Evolutionary conservation across 1,139 yeast species (phyloP), one percentile per base, ranked within the genome.

Genomic region (Lodderomyces jiufengensis): DNA sequence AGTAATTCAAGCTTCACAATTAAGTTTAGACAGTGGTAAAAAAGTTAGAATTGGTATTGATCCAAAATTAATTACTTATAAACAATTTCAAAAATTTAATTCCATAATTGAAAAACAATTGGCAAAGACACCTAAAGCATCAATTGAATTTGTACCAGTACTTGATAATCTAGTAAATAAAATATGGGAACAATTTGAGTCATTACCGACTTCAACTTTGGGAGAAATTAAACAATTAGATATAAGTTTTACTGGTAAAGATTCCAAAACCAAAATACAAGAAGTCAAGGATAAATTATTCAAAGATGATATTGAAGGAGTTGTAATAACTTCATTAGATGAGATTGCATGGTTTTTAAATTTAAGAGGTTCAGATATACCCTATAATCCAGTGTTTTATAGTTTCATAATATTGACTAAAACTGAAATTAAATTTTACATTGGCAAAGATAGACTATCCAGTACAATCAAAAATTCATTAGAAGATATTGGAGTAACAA

Each of bases 311-410:
- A 73, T 63, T 41, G 50, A 55, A 45, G 66, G 71, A 40, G 44
- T 86, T 44, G 75, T 85, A 5, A 68, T 87, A 7, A 72, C 82
- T 30, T 84, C 95, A 0, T 51, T 58, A 34, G 98, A 92, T 61
- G 96, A 92, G 53, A 76, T 90, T 43, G 95, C 97, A 7, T 90
- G 97, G 97, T 63, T 88, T 39, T 74, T 88, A 54, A 92, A 92
- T 53, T 67, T 92, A 46, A 75, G 97, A 49, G 97, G 97, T 13
- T 67, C 74, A 27, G 67, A 63, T 42, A 86, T 92, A 45, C 84
- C 80, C 27, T 94, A 69, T 61, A 92, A 90, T 55, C 98, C 99
- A 2, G 92, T 94, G 11, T 94, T 94, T 57, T 88, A 77, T 63
- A 71, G 94, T 32, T 92, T 85, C 55, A 70, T 87, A 41, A 66